phyloP scores from a whole-genome alignment of 768 basidiomycete genomes.

The Hygrophorus russula region DNA sequence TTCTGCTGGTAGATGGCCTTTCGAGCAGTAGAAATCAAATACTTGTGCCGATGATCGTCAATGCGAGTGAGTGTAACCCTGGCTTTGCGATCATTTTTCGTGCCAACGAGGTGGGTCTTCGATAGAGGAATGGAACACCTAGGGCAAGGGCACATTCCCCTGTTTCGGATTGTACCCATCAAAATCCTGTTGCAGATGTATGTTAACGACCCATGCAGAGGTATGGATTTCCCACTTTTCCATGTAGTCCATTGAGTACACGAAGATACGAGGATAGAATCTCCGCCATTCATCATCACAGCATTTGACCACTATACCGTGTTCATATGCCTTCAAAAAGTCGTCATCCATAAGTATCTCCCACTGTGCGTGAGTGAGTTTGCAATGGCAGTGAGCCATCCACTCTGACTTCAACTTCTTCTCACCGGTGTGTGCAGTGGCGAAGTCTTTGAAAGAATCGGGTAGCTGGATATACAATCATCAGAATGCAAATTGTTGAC shows the following conservation, averaged over 20 bases:
- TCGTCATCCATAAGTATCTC: slow-evolving; percentile 13
- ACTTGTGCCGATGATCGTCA: slow-evolving; percentile 2
- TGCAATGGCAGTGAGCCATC: slow-evolving; percentile 19
- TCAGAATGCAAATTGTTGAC: background rate
- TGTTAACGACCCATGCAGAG: background rate
- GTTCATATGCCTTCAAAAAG: slow-evolving; percentile 15
- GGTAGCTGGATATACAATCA: background rate
- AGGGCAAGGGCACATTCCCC: slow-evolving; percentile 16
- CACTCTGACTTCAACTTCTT: background rate
- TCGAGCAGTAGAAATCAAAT: background rate
- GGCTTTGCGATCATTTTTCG: background rate
- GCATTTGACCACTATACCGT: slow-evolving; percentile 18
- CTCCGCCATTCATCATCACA: slow-evolving; percentile 7
- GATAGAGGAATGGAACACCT: slow-evolving; percentile 14
- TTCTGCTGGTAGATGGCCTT: slow-evolving; percentile 1
- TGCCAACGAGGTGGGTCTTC: slow-evolving; percentile 16
- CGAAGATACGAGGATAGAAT: slow-evolving; percentile 13
- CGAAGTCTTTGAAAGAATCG: slow-evolving; percentile 2
- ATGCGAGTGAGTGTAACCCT: background rate
- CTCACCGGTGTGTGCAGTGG: background rate
- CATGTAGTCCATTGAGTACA: slow-evolving; percentile 18
- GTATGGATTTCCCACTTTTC: slow-evolving; percentile 8
- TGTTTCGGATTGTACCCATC: slow-evolving; percentile 15
- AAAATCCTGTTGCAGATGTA: slow-evolving; percentile 10
- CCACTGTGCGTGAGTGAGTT: slow-evolving; percentile 25